Percentiles rank a stretch among this genome's conserved stretches.
Evolutionary conservation across 371 early-diverging fungal genomes (phyloP).

Genomic region (Mucor indicus): DNA sequence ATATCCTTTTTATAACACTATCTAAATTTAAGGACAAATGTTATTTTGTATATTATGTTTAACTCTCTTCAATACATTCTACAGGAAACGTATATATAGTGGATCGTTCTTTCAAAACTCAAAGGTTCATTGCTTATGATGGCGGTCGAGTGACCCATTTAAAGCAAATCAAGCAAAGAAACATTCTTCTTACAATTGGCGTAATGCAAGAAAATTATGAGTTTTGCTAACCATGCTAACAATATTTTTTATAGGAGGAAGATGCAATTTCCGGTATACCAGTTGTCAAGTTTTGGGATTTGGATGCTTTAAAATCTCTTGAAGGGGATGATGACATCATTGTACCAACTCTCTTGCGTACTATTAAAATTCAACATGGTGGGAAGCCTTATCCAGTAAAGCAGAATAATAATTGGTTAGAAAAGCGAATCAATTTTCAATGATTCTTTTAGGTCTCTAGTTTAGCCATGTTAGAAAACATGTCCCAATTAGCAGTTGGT

Average conservation of each 20-base stretch:
- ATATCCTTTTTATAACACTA: constrained; percentile 40
- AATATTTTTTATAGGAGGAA: constrained; percentile 42
- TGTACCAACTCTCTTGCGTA: constrained; percentile 62
- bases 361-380: constrained; percentile 73
- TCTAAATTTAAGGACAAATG: neutral
- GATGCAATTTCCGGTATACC: constrained; percentile 44
- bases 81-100: constrained; percentile 63
- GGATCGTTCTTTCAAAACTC: constrained; percentile 67
- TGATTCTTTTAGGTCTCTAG: constrained; percentile 46
- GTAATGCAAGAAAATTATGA: constrained; percentile 31
- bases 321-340: constrained; percentile 38
- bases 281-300: constrained; percentile 78
- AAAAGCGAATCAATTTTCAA: no score
- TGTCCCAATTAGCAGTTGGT: constrained; percentile 87
- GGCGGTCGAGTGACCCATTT: constrained; percentile 77
- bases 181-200: constrained; percentile 69
- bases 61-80: constrained; percentile 38
- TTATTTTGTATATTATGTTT: constrained; percentile 13
- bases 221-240: neutral
- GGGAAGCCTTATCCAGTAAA: constrained; percentile 69
- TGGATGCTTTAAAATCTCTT: constrained; percentile 56
- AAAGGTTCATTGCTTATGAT: constrained; percentile 69
- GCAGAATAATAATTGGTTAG: neutral
- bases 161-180: constrained; percentile 71
- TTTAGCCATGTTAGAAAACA: constrained; percentile 73